Base-by-base conservation (phyloP, 2,329 filamentous ascomycete species). In the Aureobasidium sp. region DNA sequence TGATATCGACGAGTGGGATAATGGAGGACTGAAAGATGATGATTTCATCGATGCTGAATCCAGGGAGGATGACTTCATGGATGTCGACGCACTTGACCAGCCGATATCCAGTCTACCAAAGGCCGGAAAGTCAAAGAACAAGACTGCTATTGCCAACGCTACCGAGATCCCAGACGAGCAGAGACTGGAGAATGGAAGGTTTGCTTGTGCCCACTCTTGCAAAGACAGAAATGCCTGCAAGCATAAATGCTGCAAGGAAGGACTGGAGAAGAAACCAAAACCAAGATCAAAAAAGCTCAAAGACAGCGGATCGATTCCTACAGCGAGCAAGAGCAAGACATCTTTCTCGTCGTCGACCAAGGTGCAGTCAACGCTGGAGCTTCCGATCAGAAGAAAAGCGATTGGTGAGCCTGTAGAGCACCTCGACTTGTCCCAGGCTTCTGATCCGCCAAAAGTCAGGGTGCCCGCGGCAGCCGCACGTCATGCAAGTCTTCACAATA, bases 121-220 rank as follows among this genome's bases (percentile, higher is more conserved):
- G 8, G 19, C 15, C 31, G 40, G 33, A 8, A 42, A 42, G 45
- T 15, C n/a, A 7, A 57, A 17, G 17, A 63, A 52, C 31, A 61
- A 39, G 33, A 31, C 7, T 19, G 6, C 12, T 17, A n/a, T 29
- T 24, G 8, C 22, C 17, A 29, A 27, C 17, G 31, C n/a, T 12
- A 15, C n/a, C 31, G 39, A 60, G 15, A 11, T 4, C 7, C 5
- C 35, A 17, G 35, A 48, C n/a, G 35, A 24, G 7, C 42, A 31
- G 22, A 47, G 44, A 19, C 24, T 91, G 64, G 73, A 78, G 0
- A 92, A 89, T 68, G 89, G 88, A 0, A 89, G 81, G 68, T 92
- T 86, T 84, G 80, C 81, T 39, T 93, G 89, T 73, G 87, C 87
- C 62, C 89, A 93, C 69, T 73, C 73, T 19, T 92, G 89, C 75